These are phyloP conservation scores for Botryotinia convoluta DNA, from an alignment of 2,329 filamentous ascomycete species.

Conservation along the genomic window DNA sequence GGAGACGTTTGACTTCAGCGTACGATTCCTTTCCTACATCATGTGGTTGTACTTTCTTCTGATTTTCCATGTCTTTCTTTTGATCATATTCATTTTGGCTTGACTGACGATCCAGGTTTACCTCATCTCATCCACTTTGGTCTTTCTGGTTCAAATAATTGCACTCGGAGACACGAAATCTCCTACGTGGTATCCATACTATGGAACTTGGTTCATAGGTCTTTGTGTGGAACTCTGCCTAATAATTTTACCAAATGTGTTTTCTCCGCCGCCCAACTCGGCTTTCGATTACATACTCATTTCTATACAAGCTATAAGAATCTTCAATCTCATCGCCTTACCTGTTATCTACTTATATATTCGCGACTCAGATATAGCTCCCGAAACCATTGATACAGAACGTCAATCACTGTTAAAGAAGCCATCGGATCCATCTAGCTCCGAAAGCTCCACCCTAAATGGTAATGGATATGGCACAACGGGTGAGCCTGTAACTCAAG, in stretches of 20 bases:
- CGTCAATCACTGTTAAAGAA: constrained; percentile 55
- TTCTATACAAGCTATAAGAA: constrained; percentile 33
- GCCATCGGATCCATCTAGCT: constrained; percentile 37
- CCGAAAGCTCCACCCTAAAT: constrained; percentile 28
- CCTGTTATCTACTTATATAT: constrained; percentile 38
- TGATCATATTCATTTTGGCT: neutral
- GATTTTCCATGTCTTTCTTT: neutral
- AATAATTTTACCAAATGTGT: constrained; percentile 40
- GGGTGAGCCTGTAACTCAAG: constrained; percentile 23
- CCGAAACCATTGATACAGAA: constrained; percentile 51
- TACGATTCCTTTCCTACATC: neutral
- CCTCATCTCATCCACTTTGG: constrained; percentile 58
- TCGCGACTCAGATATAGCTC: constrained; percentile 34
- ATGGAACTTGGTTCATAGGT: constrained; percentile 60
- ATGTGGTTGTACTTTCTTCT: neutral
- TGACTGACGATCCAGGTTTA: constrained; percentile 45
- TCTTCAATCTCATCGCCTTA: constrained; percentile 39
- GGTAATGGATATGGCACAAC: constrained; percentile 34
- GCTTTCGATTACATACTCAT: constrained; percentile 31
- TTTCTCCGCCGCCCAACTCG: constrained; percentile 25
- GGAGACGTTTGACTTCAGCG: neutral
- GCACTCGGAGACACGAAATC: constrained; percentile 50
- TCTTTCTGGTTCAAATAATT: constrained; percentile 61
- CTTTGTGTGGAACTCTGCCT: constrained; percentile 54
- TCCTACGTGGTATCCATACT: constrained; percentile 61